Conservation (phyloP, 495 filamentous ascomycete species). For the Neurospora tetraspora region DNA sequence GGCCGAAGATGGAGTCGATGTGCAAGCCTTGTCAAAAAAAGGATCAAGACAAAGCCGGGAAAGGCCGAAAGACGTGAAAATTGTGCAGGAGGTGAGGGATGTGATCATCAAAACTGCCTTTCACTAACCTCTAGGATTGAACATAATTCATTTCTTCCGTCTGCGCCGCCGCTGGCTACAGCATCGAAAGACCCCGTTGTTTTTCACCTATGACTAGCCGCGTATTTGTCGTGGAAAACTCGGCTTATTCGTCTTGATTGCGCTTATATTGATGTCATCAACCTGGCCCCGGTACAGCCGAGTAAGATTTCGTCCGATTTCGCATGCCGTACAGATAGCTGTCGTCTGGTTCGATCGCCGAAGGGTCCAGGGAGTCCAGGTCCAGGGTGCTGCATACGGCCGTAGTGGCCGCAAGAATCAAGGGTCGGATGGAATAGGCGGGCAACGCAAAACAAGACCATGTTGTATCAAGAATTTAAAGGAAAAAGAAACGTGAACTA, state of each 20-base stretch:
- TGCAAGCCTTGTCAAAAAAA: background rate
- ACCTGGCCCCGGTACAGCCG: constrained; percentile 12
- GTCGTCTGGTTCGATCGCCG: constrained; percentile 4
- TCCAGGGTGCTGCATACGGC: background rate
- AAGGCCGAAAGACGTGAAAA: background rate
- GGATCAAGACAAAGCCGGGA: background rate
- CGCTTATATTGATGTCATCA: constrained; percentile 20
- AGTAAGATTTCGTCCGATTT: constrained; percentile 3
- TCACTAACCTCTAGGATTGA: background rate
- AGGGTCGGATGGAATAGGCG: background rate
- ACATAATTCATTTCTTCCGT: background rate
- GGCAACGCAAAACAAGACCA: constrained; percentile 3
- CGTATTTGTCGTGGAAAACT: background rate
- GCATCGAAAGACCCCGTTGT: background rate
- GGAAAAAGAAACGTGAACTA: background rate
- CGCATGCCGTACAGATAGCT: background rate
- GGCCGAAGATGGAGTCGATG: background rate
- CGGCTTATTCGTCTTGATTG: constrained; percentile 16
- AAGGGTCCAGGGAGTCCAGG: background rate
- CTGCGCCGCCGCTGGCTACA: background rate
- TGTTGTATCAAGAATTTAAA: background rate
- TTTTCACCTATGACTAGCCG: background rate
- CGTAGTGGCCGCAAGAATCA: background rate
- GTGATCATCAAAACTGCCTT: background rate
- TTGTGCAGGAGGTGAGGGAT: constrained; percentile 1